Conservation (phyloP, 106 monocot species). For the Triglochin maritima region DNA sequence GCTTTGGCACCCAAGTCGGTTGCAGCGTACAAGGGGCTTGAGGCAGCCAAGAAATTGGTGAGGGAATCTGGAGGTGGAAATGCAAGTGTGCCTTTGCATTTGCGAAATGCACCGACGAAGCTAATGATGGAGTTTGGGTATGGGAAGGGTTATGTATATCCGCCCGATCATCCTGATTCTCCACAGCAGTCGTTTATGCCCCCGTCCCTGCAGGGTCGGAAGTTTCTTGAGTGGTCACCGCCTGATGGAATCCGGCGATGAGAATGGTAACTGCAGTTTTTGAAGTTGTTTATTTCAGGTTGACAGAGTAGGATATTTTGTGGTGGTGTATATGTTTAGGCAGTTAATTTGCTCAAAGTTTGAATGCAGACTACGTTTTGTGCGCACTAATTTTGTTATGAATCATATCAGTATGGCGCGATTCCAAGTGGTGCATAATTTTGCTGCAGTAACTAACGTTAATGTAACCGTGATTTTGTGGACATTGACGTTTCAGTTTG, state of each 20-base stretch:
- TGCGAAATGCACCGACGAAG: slow-evolving; percentile 84
- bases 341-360: too few species aligned
- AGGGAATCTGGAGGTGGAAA: slow-evolving; percentile 66
- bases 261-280: not conserved
- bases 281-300: too few species aligned
- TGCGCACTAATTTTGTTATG: too few species aligned
- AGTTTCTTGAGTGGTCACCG: slow-evolving; percentile 68
- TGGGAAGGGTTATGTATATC: slow-evolving; percentile 64
- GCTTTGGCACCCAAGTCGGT: slow-evolving; percentile 69
- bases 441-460: too few species aligned
- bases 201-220: slow-evolving; percentile 35
- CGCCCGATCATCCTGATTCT: slow-evolving; percentile 47
- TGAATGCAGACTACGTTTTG: too few species aligned
- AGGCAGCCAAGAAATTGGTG: slow-evolving; percentile 40
- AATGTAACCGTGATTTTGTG: too few species aligned
- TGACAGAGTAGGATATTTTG: too few species aligned
- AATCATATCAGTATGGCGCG: too few species aligned
- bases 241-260: not conserved
- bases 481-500: too few species aligned
- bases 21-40: slow-evolving; percentile 57
- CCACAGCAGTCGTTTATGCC: slow-evolving; percentile 55
- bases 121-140: slow-evolving; percentile 80
- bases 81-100: slow-evolving; percentile 64
- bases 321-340: too few species aligned
- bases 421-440: too few species aligned